A percentile compares a stretch with the other conserved stretches of the same genome.
phyloP scores from a whole-genome alignment of 148 eudicot species.

The Arctostaphylos glauca region DNA sequence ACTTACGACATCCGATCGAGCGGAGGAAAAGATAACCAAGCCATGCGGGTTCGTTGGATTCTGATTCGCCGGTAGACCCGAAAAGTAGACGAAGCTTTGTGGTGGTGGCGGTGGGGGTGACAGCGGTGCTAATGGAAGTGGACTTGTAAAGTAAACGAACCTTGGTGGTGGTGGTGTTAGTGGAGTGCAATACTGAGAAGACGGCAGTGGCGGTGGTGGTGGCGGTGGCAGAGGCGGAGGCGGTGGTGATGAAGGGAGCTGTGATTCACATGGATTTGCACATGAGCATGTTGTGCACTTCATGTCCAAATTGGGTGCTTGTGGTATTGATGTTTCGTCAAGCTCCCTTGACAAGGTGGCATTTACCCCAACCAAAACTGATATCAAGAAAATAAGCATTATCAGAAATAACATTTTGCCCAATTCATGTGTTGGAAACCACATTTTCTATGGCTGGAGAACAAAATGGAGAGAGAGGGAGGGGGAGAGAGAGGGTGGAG shows the following conservation, averaged over 20 bases:
- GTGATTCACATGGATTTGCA: slow-evolving; percentile 30
- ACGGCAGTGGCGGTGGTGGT: slow-evolving; percentile 5
- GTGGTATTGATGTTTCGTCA: slow-evolving; percentile 6
- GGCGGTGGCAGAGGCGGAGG: slow-evolving; percentile 27
- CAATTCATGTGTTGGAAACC: background rate
- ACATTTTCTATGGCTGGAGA: slow-evolving; percentile 4
- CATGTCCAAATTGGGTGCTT: slow-evolving; percentile 32
- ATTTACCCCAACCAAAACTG: background rate
- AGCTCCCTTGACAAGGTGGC: background rate
- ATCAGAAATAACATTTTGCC: background rate
- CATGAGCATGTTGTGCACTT: slow-evolving; percentile 60
- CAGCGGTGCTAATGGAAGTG: background rate
- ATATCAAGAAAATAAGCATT: slow-evolving; percentile 1
- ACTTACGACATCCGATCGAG: background rate
- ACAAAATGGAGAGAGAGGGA: background rate
- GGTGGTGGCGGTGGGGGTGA: slow-evolving; percentile 46
- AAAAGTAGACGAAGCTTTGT: slow-evolving; percentile 30
- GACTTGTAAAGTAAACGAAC: slow-evolving; percentile 22
- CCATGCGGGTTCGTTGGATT: slow-evolving; percentile 27
- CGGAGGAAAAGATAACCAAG: background rate
- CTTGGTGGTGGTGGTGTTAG: slow-evolving; percentile 33
- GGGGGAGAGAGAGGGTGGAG: background rate
- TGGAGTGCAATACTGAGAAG: slow-evolving; percentile 25
- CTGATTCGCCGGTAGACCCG: slow-evolving; percentile 24
- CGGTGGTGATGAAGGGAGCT: slow-evolving; percentile 33